A percentile compares a stretch with the other conserved stretches of the same genome.
These are phyloP conservation scores for Metschnikowia kofuensis DNA, from an alignment of 805 yeast genomes.

Conservation along the genomic window DNA sequence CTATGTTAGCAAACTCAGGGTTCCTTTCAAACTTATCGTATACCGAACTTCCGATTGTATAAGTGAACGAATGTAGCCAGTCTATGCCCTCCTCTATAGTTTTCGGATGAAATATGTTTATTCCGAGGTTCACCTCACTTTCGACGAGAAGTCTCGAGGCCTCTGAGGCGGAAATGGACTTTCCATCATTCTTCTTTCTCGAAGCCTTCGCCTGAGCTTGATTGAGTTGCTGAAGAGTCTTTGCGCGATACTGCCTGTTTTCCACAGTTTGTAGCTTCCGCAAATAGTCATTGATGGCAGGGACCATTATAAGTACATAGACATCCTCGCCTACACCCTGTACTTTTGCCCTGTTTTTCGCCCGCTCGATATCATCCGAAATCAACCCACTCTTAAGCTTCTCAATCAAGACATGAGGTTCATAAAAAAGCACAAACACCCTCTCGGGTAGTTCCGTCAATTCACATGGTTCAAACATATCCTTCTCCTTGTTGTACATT, in stretches of 20 bases:
- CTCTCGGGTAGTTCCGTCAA: constrained; percentile 42
- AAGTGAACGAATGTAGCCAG: constrained; percentile 57
- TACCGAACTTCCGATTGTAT: constrained; percentile 45
- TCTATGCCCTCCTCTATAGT: constrained; percentile 44
- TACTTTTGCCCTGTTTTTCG: constrained; percentile 6
- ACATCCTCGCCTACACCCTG: constrained; percentile 23
- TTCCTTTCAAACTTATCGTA: constrained; percentile 58
- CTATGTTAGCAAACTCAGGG: constrained; percentile 52
- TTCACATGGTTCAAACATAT: constrained; percentile 53
- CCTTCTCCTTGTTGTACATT: constrained; percentile 45
- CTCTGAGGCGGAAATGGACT: constrained; percentile 25
- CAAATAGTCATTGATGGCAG: constrained; percentile 48
- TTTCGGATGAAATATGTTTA: constrained; percentile 51
- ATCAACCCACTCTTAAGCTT: constrained; percentile 13
- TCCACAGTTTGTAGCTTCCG: constrained; percentile 43
- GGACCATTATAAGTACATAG: constrained; percentile 42
- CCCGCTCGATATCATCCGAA: constrained; percentile 7
- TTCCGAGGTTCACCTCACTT: constrained; percentile 44
- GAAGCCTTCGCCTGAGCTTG: constrained; percentile 2
- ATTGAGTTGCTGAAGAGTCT: constrained; percentile 13
- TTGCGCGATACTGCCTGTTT: constrained; percentile 42
- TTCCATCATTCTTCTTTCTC: background rate
- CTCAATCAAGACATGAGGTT: constrained; percentile 43
- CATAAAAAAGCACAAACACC: constrained; percentile 42
- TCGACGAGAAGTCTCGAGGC: constrained; percentile 41